Conservation (phyloP, 768 basidiomycete genomes). For the Mycena polygramma region DNA sequence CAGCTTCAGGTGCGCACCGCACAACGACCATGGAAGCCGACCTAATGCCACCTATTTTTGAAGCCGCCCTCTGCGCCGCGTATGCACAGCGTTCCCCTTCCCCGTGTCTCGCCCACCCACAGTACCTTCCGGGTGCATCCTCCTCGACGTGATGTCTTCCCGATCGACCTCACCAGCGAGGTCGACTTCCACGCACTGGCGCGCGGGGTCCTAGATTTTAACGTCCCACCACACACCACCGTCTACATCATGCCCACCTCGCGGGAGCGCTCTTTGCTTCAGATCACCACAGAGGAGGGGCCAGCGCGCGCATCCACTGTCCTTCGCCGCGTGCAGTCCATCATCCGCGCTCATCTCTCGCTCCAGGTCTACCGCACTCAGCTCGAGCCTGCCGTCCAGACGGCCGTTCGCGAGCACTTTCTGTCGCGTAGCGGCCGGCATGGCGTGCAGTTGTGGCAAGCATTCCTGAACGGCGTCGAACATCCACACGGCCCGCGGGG, state of each 20-base stretch:
- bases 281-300: conserved; percentile 7
- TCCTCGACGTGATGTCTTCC: background rate
- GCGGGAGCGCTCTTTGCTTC: conserved; percentile 4
- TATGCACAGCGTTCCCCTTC: conserved; percentile 15
- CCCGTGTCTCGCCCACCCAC: background rate
- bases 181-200: conserved; percentile 26
- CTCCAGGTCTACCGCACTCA: conserved; percentile 9
- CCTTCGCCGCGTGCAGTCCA: conserved; percentile 19
- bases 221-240: conserved; percentile 9
- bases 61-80: conserved; percentile 28
- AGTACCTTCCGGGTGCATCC: background rate
- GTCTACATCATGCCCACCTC: conserved; percentile 19
- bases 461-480: conserved; percentile 14
- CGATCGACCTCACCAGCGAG: conserved; percentile 21
- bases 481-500: conserved; percentile 18
- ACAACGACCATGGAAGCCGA: background rate
- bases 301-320: conserved; percentile 1
- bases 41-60: background rate
- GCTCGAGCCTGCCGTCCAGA: background rate
- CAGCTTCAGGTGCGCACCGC: conserved; percentile 34
- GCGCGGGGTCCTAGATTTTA: background rate
- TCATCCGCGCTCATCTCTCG: conserved; percentile 12
- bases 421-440: background rate
- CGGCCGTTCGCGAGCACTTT: conserved; percentile 20
- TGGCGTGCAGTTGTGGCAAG: conserved; percentile 15